Evolutionary conservation across 495 filamentous ascomycete genomes (phyloP).

Genomic region (Lasiosphaeria hispida): DNA sequence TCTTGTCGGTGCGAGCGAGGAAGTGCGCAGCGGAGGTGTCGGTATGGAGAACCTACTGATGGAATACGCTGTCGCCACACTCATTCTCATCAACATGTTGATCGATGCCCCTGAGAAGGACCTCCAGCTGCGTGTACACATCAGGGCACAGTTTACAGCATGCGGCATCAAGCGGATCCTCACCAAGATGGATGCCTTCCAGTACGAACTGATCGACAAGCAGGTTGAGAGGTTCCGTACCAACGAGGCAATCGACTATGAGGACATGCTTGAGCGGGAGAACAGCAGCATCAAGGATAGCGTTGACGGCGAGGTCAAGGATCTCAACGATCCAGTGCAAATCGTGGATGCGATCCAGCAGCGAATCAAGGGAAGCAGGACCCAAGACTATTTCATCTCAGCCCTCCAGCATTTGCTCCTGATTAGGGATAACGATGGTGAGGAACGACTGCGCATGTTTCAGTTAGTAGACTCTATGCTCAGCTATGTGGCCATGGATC

Average conservation of each 20-base stretch:
- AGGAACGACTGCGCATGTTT: conserved; percentile 94
- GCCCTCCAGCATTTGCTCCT: conserved; percentile 92
- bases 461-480: conserved; percentile 97
- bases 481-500: conserved; percentile 98
- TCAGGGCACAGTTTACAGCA: conserved; percentile 92
- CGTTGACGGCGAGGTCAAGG: conserved; percentile 86
- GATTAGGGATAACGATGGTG: conserved; percentile 87
- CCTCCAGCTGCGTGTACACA: conserved; percentile 86
- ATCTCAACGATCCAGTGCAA: conserved; percentile 88
- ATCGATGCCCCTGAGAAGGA: conserved; percentile 88
- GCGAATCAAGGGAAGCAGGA: conserved; percentile 75
- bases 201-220: conserved; percentile 98
- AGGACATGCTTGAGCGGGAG: conserved; percentile 92
- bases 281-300: conserved; percentile 85
- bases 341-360: conserved; percentile 92
- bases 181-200: conserved; percentile 96
- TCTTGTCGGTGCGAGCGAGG: conserved; percentile 93
- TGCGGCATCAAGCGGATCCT: conserved; percentile 94
- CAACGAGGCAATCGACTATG: conserved; percentile 96
- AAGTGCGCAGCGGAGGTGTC: conserved; percentile 93
- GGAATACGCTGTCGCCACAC: conserved; percentile 96
- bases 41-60: conserved; percentile 98
- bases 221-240: conserved; percentile 91
- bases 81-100: conserved; percentile 95
- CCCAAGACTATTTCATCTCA: conserved; percentile 94